Percentiles rank a stretch among this genome's conserved stretches.
phyloP scores from a whole-genome alignment of 2,329 filamentous ascomycete species.

The Juglanconis sp. region DNA sequence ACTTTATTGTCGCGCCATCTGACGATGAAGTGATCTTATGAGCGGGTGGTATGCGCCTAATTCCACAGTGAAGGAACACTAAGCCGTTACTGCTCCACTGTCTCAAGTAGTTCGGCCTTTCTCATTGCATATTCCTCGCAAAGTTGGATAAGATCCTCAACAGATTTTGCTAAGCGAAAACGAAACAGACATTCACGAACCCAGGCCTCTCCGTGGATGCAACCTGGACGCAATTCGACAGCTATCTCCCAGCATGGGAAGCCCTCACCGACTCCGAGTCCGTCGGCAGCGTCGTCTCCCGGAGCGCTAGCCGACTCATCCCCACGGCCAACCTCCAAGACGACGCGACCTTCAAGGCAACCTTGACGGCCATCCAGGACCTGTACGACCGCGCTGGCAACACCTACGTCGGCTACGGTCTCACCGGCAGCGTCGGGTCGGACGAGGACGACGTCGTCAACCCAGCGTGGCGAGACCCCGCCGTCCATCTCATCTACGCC shows the following conservation, averaged over 20 bases:
- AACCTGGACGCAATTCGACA: not conserved
- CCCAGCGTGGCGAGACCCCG: conserved; percentile 45
- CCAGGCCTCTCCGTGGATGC: not conserved
- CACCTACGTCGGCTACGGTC: conserved; percentile 27
- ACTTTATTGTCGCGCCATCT: conserved; percentile 21
- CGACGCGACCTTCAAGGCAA: conserved; percentile 13
- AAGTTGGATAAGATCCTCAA: too few relatives aligned
- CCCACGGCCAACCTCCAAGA: not conserved
- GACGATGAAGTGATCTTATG: not conserved
- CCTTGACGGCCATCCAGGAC: conserved; percentile 25
- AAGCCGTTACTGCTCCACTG: conserved; percentile 10
- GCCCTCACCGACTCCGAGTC: not conserved
- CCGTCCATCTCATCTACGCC: conserved; percentile 34
- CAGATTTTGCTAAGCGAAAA: too few relatives aligned
- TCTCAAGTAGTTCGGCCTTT: conserved; percentile 20
- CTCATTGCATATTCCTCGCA: too few relatives aligned
- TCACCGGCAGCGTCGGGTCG: too few relatives aligned
- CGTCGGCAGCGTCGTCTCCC: not conserved
- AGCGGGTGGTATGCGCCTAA: conserved; percentile 13
- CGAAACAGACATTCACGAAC: too few relatives aligned
- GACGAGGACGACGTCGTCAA: conserved; percentile 38
- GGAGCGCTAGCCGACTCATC: not conserved
- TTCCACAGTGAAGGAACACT: not conserved
- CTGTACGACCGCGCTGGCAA: conserved; percentile 22
- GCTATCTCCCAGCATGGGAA: not conserved